Base-by-base conservation (phyloP, 75 land plant genomes). In the Ceratopteris richardii region DNA sequence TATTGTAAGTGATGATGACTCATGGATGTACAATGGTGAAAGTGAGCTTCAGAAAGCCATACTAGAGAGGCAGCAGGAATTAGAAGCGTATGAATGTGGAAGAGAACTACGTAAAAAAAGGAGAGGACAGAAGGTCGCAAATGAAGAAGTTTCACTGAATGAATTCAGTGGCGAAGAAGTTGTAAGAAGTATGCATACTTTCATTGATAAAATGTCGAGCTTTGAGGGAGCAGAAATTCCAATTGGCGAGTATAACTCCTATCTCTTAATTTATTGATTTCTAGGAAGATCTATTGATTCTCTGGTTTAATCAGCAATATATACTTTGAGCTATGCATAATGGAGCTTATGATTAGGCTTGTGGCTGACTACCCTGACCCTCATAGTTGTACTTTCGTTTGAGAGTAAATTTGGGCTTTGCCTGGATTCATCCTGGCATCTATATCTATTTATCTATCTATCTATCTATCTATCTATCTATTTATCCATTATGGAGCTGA, bases 1-100 rank as follows among this genome's bases (percentile, higher is more conserved):
- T 54, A 77, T 73, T 43, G 70, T 76, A 18, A 75, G 77, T 36
- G 90, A 94, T 77, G 79, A 80, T 62, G 90, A 94, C 63, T 70
- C 85, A 13, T 94, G 98, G 98, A 66, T 94, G 7, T 89, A 94
- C 40, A 57, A 61, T 77, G 98, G 91, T 24, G 98, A 94, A 55
- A 77, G 76, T 37, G 98, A 94, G 52, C 65, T 94, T 46, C 83
- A 73, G 30, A 61, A 75, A 40, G 80, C 79, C 24, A 61, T 94
- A 30, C 57, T 31, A 31, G 83, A 86, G 62, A 86, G 96, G 61
- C 78, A 89, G 58, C 77, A 72, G 65, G 96, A 89, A 74, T 74
- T 94, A 68, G 96, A 86, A 22, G 41, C 58, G 25, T 85, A 89
- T 71, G 82, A 89, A 54, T 0, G 48, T 39, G 67, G 66, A 58